Evolutionary conservation across 2,329 filamentous ascomycete species (phyloP).

Genomic region (Aspergillus quadricinctus): DNA sequence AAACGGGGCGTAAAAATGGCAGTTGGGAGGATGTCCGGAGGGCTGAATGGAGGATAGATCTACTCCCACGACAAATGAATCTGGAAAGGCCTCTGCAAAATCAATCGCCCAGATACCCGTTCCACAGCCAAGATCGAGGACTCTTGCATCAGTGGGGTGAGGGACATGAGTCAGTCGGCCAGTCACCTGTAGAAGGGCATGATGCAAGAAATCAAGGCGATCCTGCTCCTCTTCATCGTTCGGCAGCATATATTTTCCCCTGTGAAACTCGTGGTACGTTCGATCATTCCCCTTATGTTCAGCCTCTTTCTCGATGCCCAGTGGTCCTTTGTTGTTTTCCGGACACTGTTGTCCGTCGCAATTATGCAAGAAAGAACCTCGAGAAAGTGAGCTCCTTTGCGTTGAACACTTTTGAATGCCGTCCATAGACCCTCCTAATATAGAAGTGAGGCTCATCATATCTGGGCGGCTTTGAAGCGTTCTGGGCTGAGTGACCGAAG

Average conservation of each 20-base stretch:
- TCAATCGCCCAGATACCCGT: constrained; percentile 2
- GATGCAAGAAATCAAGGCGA: not conserved
- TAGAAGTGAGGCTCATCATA: no score
- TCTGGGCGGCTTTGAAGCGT: no score
- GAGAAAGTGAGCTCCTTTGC: no score
- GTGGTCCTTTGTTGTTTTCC: no score
- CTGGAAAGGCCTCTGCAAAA: not conserved
- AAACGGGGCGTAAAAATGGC: not conserved
- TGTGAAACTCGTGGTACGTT: no score
- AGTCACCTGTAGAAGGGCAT: not conserved
- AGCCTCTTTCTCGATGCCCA: no score
- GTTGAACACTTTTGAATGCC: no score
- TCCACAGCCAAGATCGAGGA: constrained; percentile 1
- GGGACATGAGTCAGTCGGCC: not conserved
- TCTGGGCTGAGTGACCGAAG: no score
- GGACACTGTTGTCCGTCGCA: no score
- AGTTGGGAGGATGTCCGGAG: not conserved
- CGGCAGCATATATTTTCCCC: not conserved
- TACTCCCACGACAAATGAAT: not conserved
- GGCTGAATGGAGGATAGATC: not conserved
- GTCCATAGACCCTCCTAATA: no score
- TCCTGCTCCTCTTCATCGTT: constrained; percentile 1
- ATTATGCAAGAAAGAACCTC: no score
- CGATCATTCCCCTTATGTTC: no score
- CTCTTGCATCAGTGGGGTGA: not conserved